Evolutionary conservation across 2,329 filamentous ascomycete species (phyloP).

Genomic region (Geosmithia morbida): DNA sequence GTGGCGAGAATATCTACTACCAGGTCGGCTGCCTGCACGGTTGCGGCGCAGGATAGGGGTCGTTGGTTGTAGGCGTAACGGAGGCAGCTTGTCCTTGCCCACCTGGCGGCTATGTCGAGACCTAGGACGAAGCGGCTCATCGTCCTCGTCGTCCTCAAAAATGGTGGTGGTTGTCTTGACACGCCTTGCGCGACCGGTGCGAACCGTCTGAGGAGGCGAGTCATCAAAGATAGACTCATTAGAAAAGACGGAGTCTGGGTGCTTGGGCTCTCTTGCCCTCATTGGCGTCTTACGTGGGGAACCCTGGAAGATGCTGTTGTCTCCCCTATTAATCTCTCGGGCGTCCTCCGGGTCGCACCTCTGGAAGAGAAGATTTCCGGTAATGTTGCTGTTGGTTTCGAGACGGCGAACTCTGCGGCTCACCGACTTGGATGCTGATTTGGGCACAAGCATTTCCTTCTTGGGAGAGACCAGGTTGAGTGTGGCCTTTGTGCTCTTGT

Average conservation of each 20-base stretch:
- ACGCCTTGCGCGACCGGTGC: background rate
- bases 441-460: conserved; percentile 7
- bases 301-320: background rate
- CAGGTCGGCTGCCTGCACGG: background rate
- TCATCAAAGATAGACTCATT: conserved; percentile 1
- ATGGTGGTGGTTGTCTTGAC: background rate
- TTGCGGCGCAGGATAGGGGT: background rate
- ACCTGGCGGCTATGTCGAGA: background rate
- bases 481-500: conserved; percentile 3
- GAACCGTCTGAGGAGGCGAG: conserved; percentile 1
- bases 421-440: conserved; percentile 9
- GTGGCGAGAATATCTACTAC: background rate
- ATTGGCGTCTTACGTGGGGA: background rate
- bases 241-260: background rate
- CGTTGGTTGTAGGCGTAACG: background rate
- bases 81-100: background rate
- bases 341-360: conserved; percentile 13
- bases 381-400: conserved; percentile 5
- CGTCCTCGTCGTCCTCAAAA: background rate
- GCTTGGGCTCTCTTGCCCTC: background rate
- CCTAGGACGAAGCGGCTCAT: background rate
- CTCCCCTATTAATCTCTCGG: background rate
- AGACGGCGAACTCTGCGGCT: conserved; percentile 16
- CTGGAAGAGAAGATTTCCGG: conserved; percentile 15
- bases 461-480: background rate